These are phyloP conservation scores for Cinchona pubescens DNA, from an alignment of 257 asterid species.

Conservation along the genomic window DNA sequence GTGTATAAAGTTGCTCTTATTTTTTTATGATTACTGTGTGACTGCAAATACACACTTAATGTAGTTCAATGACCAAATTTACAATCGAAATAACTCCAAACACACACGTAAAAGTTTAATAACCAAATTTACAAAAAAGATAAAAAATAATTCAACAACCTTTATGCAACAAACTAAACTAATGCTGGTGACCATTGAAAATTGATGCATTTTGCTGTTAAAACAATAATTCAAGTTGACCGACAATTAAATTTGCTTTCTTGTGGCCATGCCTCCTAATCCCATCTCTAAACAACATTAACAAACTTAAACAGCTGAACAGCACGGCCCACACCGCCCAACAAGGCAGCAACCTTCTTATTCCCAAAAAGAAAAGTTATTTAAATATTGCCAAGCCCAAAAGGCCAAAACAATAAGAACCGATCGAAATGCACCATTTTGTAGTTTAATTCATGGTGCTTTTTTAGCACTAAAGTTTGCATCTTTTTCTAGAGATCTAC, in stretches of 20 bases:
- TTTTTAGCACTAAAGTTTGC: neutral
- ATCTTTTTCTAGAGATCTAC: neutral
- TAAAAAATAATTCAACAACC: too few relatives aligned
- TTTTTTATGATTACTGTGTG: too few relatives aligned
- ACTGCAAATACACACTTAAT: too few relatives aligned
- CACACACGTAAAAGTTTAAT: too few relatives aligned
- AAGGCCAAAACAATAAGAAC: neutral
- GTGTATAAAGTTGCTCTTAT: too few relatives aligned
- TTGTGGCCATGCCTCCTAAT: slow-evolving; percentile 5
- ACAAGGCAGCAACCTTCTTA: neutral
- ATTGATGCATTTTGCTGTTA: too few relatives aligned
- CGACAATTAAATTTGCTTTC: slow-evolving; percentile 13
- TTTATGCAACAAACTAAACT: too few relatives aligned
- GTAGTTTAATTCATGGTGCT: neutral
- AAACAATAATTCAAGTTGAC: neutral
- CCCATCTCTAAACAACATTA: slow-evolving; percentile 9
- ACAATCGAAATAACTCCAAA: too few relatives aligned
- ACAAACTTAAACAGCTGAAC: neutral
- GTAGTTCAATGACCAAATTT: too few relatives aligned
- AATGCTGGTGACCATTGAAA: too few relatives aligned
- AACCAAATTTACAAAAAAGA: too few relatives aligned
- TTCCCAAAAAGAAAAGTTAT: neutral
- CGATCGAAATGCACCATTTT: neutral
- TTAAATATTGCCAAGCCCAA: neutral
- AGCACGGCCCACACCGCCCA: neutral